Evolutionary conservation across 2,329 filamentous ascomycete species (phyloP).

Genomic region (Xenoacremonium recifei): DNA sequence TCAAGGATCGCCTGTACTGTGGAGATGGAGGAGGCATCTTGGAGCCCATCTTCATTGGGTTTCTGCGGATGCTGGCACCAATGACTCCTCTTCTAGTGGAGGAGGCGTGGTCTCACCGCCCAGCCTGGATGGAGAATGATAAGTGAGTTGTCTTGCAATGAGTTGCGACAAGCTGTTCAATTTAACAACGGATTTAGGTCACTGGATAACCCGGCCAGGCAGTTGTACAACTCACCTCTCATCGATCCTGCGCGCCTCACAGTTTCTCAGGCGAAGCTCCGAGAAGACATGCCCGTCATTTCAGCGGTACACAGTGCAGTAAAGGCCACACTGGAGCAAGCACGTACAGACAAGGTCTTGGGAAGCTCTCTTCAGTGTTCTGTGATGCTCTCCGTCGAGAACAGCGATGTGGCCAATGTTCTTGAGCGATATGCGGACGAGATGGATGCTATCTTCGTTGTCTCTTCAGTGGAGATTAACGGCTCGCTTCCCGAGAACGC

Average conservation of each 20-base stretch:
- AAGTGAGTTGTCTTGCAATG: conserved; percentile 30
- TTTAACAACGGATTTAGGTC: conserved; percentile 23
- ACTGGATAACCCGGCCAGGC: conserved; percentile 40
- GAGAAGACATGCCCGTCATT: conserved; percentile 45
- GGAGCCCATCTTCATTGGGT: conserved; percentile 65
- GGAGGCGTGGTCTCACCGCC: conserved; percentile 80
- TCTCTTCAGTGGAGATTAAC: conserved; percentile 60
- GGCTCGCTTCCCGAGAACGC: conserved; percentile 24
- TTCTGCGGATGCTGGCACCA: conserved; percentile 77
- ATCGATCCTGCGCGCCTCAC: conserved; percentile 39
- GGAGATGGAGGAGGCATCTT: conserved; percentile 66
- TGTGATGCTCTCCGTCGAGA: conserved; percentile 55
- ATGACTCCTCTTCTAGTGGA: conserved; percentile 82
- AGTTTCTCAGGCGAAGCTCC: conserved; percentile 38
- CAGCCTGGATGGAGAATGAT: conserved; percentile 58
- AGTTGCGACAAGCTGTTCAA: neutral
- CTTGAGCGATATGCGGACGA: conserved; percentile 47
- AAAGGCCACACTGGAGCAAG: conserved; percentile 73
- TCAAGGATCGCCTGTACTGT: conserved; percentile 92
- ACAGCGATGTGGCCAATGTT: conserved; percentile 29
- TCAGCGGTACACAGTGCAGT: conserved; percentile 62
- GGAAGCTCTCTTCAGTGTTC: conserved; percentile 80
- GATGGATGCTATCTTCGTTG: conserved; percentile 65
- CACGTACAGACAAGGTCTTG: conserved; percentile 67
- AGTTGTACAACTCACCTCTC: conserved; percentile 46